phyloP scores from a whole-genome alignment of 768 basidiomycete genomes.

The Boletus sp. region DNA sequence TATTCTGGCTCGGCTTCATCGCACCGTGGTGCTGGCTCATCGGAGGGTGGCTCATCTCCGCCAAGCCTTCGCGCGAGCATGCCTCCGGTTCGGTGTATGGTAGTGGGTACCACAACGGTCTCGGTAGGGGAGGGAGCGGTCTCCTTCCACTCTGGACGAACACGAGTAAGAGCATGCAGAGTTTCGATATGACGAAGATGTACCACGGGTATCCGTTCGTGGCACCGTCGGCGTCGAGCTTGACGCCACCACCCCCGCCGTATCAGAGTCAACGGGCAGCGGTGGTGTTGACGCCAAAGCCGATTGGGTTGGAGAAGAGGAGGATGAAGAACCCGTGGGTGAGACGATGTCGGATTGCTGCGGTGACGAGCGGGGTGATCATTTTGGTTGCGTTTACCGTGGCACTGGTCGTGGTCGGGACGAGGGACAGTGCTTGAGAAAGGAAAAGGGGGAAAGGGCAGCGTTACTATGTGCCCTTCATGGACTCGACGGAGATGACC shows the following conservation, averaged over 20 bases:
- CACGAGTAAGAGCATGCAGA: constrained; percentile 42
- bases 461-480: neutral
- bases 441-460: neutral
- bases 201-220: constrained; percentile 57
- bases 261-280: constrained; percentile 21
- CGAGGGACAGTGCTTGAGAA: neutral
- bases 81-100: neutral
- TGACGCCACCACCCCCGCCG: constrained; percentile 27
- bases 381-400: constrained; percentile 48
- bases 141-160: constrained; percentile 31
- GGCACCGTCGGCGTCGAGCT: constrained; percentile 42
- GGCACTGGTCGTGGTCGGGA: constrained; percentile 38
- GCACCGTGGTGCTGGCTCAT: constrained; percentile 74
- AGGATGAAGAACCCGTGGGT: constrained; percentile 36
- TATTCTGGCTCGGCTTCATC: constrained; percentile 76
- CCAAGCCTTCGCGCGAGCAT: constrained; percentile 17
- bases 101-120: constrained; percentile 19
- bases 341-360: constrained; percentile 54
- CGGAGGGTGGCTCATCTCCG: constrained; percentile 63
- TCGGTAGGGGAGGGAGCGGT: constrained; percentile 43
- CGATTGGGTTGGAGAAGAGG: constrained; percentile 3
- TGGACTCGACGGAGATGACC: no score
- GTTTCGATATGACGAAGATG: constrained; percentile 43
- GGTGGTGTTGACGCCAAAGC: constrained; percentile 19
- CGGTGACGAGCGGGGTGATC: constrained; percentile 53